Base-by-base conservation (phyloP, 148 eudicot genomes). In the Spergularia marina region DNA sequence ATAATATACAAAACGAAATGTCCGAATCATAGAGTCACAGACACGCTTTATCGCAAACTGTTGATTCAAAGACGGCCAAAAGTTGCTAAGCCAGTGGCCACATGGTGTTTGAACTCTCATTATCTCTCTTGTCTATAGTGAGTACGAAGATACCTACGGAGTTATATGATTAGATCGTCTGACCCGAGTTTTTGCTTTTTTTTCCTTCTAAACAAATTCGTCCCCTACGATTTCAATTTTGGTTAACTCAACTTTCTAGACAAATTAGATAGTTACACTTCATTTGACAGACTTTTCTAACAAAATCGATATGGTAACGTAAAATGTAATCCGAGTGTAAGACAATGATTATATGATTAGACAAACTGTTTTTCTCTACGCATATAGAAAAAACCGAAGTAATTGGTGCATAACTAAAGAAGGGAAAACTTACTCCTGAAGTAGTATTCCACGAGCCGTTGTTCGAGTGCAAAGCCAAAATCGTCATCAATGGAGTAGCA, bases 391-490 rank as follows among this genome's bases (percentile, higher is more conserved):
- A 23, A 23, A 23, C 25, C 25, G 25, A 23, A 30, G 36, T 30
- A 30, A 2, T 30, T 44, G 49, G 10, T 9, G 7, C 34, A 2
- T 6, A 76, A 2, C 12, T 58, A 40, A 23, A 11, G 54, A 73
- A 17, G 14, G 11, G 8, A 47, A 53, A 69, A 91, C 91, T 84
- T 54, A 91, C 93, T 30, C 36, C 36, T 49, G 65, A 64, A 51
- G 71, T 73, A 10, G 74, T 65, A 76, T 82, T 69, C 56, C 70
- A 75, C 12, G 88, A 80, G 79, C 75, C 77, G 80, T 85, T 89
- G 84, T 81, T 87, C n/a, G 53, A 41, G 52, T 77, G 82, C 76
- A 80, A 76, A 66, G 74, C 65, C 56, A 83, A 65, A 75, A 77
- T 65, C 59, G 80, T 70, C 82, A 79, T 74, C 79, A 78, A 83